phyloP scores from a whole-genome alignment of 2,329 filamentous ascomycete genomes.

The Ophiostoma tasmaniense region DNA sequence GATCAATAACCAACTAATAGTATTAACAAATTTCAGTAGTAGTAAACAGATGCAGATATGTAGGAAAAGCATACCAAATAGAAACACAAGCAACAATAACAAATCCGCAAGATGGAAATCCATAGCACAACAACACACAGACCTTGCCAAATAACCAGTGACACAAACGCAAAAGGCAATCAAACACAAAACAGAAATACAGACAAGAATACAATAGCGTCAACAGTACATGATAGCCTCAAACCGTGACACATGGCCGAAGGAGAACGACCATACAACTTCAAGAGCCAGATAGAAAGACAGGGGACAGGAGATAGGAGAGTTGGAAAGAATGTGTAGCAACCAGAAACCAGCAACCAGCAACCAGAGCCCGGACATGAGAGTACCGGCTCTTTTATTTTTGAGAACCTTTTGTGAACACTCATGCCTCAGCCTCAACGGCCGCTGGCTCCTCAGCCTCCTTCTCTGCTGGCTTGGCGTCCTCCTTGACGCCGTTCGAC shows the following conservation, averaged over 20 bases:
- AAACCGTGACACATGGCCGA: not conserved
- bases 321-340: not conserved
- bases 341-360: not conserved
- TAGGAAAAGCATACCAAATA: not conserved
- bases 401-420: not conserved
- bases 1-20: not conserved
- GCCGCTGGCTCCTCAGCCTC: constrained; percentile 14
- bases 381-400: not conserved
- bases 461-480: constrained; percentile 15
- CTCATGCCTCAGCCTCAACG: constrained; percentile 19
- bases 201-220: not conserved
- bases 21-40: constrained; percentile 3
- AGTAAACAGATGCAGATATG: not conserved
- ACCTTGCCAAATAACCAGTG: not conserved
- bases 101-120: not conserved
- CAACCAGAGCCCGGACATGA: not conserved
- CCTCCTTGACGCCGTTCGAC: constrained; percentile 28
- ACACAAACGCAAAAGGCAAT: not conserved
- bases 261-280: not conserved
- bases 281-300: not conserved
- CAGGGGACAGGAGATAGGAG: not conserved
- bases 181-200: not conserved
- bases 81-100: not conserved
- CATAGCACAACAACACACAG: constrained; percentile 3
- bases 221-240: not conserved